Evolutionary conservation across 2,329 filamentous ascomycete species (phyloP).

Genomic region (Ophiosphaerella korrae): DNA sequence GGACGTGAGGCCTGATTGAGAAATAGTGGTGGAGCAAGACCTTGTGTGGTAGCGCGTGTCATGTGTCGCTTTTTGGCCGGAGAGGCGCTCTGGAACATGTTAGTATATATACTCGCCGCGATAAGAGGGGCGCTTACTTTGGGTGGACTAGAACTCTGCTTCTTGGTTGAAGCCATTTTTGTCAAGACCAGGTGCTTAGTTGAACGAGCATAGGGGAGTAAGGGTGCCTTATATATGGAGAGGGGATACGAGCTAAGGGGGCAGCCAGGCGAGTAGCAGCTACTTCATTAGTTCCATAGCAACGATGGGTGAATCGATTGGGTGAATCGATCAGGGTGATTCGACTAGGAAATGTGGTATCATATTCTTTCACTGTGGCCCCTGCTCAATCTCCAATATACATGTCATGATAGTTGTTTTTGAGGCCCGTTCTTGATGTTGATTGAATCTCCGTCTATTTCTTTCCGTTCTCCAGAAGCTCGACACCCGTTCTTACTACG

Average conservation of each 20-base stretch:
- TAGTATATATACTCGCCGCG: too few species aligned
- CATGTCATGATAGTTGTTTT: neutral
- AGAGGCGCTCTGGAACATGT: too few species aligned
- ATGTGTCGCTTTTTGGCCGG: neutral
- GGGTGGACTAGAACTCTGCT: too few species aligned
- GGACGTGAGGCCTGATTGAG: neutral
- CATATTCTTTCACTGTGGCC: neutral
- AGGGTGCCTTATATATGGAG: too few species aligned
- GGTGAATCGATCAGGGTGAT: neutral
- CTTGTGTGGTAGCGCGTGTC: neutral
- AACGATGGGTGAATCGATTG: neutral
- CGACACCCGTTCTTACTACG: constrained; percentile 83
- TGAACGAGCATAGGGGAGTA: too few species aligned
- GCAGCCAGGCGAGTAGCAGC: too few species aligned
- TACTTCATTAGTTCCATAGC: neutral
- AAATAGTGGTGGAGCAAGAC: neutral
- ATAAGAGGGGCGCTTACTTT: too few species aligned
- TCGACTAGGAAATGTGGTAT: neutral
- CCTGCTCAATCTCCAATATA: neutral
- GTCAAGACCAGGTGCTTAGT: too few species aligned
- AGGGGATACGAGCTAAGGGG: too few species aligned
- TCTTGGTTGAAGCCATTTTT: too few species aligned
- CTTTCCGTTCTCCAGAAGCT: constrained; percentile 58
- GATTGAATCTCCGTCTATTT: constrained; percentile 8
- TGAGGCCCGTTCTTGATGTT: neutral